phyloP scores from a whole-genome alignment of 1,284 basidiomycete genomes.

The Ceratorhiza oryzae-sativae region DNA sequence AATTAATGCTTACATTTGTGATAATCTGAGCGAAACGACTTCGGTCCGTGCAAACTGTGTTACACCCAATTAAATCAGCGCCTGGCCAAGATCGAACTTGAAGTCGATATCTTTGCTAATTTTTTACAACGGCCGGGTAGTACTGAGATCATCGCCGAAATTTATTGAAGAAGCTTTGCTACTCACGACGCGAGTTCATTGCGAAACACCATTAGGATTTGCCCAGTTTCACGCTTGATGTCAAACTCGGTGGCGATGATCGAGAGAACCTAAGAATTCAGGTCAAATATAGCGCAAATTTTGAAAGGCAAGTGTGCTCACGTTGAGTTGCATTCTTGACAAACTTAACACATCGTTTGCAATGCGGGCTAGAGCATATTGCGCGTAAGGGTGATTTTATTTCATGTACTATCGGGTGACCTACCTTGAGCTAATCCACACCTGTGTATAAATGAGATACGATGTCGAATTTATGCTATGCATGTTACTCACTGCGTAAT shows the following conservation, averaged over 20 bases:
- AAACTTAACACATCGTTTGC: slow-evolving; percentile 55
- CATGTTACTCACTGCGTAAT: slow-evolving; percentile 22
- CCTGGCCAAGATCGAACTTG: slow-evolving; percentile 44
- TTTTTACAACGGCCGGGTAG: too few species aligned
- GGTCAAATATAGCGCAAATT: background rate
- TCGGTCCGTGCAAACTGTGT: slow-evolving; percentile 44
- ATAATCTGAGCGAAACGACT: slow-evolving; percentile 46
- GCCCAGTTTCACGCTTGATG: slow-evolving; percentile 29
- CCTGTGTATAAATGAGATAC: background rate
- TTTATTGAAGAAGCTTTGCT: background rate
- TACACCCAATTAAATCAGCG: slow-evolving; percentile 41
- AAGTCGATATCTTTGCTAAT: slow-evolving; percentile 47
- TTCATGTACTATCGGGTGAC: background rate
- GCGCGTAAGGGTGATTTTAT: background rate
- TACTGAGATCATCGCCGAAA: too few species aligned
- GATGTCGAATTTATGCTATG: background rate
- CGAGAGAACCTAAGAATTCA: slow-evolving; percentile 19
- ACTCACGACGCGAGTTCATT: slow-evolving; percentile 52
- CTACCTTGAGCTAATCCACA: slow-evolving; percentile 37
- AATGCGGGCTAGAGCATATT: slow-evolving; percentile 53
- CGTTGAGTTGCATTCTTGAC: slow-evolving; percentile 52
- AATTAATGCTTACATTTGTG: slow-evolving; percentile 43
- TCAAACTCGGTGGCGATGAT: slow-evolving; percentile 39
- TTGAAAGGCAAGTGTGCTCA: background rate
- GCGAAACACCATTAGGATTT: slow-evolving; percentile 48